A percentile compares a stretch with the other conserved stretches of the same genome.
phyloP scores from a whole-genome alignment of 2,329 filamentous ascomycete genomes.

The Metarhizium brunneum region DNA sequence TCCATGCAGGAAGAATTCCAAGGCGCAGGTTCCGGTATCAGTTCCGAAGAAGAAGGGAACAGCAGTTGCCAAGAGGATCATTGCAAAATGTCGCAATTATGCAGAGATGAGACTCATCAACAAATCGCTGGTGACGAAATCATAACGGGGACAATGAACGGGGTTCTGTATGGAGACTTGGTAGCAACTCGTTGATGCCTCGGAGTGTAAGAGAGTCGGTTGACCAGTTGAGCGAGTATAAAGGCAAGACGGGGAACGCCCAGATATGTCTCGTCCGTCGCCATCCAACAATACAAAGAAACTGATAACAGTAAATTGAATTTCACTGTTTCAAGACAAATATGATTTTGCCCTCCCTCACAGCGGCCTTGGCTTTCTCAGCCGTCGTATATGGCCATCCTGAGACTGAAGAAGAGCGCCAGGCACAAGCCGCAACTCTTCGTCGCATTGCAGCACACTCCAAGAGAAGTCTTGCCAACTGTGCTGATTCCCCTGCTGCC shows the following conservation, averaged over 20 bases:
- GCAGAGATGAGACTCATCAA: too few species aligned
- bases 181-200: not conserved
- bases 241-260: not conserved
- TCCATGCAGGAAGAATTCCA: too few species aligned
- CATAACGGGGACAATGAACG: too few species aligned
- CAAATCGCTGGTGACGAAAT: too few species aligned
- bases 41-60: too few species aligned
- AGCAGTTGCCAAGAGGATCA: too few species aligned
- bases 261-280: not conserved
- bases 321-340: not conserved
- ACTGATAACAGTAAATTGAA: not conserved
- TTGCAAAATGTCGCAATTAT: not conserved
- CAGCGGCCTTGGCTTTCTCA: slow-evolving; percentile 17
- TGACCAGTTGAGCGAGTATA: not conserved
- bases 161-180: too few species aligned
- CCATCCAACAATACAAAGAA: not conserved
- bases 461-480: slow-evolving; percentile 4
- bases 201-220: not conserved
- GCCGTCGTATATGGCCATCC: slow-evolving; percentile 13
- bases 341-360: slow-evolving; percentile 13
- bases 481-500: slow-evolving; percentile 3
- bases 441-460: slow-evolving; percentile 6
- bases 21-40: too few species aligned
- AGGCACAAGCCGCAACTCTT: not conserved
- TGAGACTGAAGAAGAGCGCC: slow-evolving; percentile 5